Evolutionary conservation across 352 stramenopile genomes (phyloP).

Genomic region (Globisporangium acanthophoron): DNA sequence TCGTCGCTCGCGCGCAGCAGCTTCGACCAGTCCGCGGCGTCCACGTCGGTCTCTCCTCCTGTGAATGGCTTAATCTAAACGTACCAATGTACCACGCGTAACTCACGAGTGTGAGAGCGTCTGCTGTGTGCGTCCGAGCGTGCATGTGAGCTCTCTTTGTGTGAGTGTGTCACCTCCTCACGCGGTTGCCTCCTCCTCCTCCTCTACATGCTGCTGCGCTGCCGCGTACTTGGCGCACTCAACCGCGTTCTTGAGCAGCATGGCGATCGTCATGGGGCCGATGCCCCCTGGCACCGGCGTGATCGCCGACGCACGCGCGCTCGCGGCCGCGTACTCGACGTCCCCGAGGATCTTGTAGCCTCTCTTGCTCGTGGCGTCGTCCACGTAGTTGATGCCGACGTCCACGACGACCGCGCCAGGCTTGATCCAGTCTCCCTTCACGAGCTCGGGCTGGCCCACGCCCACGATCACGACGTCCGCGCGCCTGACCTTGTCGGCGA

Average conservation of each 20-base stretch:
- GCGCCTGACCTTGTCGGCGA: slow-evolving; percentile 46
- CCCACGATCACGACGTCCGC: slow-evolving; percentile 98
- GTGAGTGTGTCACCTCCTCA: background rate
- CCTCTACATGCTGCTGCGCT: background rate
- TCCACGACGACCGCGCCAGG: slow-evolving; percentile 96
- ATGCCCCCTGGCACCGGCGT: slow-evolving; percentile 96
- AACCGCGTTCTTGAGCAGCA: slow-evolving; percentile 87
- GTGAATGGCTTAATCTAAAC: slow-evolving; percentile 23
- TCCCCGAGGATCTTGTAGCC: slow-evolving; percentile 96
- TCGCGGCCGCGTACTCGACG: slow-evolving; percentile 92
- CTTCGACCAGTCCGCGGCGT: slow-evolving; percentile 21
- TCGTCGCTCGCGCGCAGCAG: slow-evolving; percentile 41
- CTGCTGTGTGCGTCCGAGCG: background rate
- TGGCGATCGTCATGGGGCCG: slow-evolving; percentile 98
- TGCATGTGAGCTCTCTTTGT: background rate
- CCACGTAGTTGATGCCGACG: slow-evolving; percentile 98
- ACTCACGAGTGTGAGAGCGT: background rate
- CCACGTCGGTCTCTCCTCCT: slow-evolving; percentile 7
- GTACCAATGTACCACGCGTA: background rate
- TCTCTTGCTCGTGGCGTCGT: slow-evolving; percentile 60
- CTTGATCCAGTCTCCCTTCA: slow-evolving; percentile 97
- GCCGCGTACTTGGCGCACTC: slow-evolving; percentile 46
- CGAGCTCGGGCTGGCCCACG: slow-evolving; percentile 90
- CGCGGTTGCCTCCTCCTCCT: background rate
- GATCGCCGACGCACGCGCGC: slow-evolving; percentile 88